Conservation (phyloP, 208 protist species). For the Sergeia podlipaevii region DNA sequence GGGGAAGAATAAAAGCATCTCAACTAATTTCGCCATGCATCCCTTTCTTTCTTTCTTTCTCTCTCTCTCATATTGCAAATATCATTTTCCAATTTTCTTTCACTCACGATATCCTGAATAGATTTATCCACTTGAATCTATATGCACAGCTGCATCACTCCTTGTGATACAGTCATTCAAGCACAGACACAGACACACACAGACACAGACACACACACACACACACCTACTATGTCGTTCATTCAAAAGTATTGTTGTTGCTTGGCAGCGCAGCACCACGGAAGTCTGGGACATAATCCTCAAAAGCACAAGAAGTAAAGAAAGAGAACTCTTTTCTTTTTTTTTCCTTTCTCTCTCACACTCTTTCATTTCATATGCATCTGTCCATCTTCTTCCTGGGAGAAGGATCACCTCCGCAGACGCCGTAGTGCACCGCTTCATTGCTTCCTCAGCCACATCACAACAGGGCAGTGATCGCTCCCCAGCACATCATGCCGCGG, state of each 20-base stretch:
- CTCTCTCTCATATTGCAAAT: conserved; percentile 1
- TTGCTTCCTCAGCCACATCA: conserved; percentile 73
- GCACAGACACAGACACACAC: too few species aligned
- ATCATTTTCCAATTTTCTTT: too few species aligned
- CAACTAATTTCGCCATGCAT: conserved; percentile 8
- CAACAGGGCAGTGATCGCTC: conserved; percentile 89
- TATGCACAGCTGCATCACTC: too few species aligned
- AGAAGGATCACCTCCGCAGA: conserved; percentile 6
- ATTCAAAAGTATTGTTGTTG: too few species aligned
- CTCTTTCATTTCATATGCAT: background rate
- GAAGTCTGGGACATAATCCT: too few species aligned
- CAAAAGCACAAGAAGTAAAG: too few species aligned
- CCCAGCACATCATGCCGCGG: conserved; percentile 75
- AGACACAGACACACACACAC: conserved; percentile 5
- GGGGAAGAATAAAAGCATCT: background rate
- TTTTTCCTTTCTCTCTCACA: background rate
- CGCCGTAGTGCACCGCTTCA: conserved; percentile 28
- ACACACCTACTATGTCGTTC: conserved; percentile 3
- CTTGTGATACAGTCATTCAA: too few species aligned
- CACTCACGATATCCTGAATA: background rate
- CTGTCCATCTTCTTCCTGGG: background rate
- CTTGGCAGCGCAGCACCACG: too few species aligned
- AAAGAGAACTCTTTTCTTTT: too few species aligned
- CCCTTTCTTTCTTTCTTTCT: background rate
- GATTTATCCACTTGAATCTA: too few species aligned